These are phyloP conservation scores for Maudiozyma humilis DNA, from an alignment of 1,139 yeast genomes.

Conservation along the genomic window DNA sequence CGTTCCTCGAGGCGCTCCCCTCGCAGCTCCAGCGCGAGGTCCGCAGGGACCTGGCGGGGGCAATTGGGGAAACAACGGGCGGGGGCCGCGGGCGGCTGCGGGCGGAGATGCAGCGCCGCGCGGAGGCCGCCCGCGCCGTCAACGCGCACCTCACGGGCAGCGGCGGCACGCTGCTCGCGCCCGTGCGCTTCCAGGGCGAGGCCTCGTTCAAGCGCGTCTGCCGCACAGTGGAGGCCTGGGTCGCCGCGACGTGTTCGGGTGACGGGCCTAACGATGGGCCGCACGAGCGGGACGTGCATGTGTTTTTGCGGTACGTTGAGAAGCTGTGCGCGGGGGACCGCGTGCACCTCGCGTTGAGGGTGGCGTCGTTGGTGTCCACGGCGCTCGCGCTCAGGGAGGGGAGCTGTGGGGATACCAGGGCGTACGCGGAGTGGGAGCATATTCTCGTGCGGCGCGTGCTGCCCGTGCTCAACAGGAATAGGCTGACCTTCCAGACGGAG, in stretches of 20 bases:
- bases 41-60: too few relatives aligned
- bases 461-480: conserved; percentile 23
- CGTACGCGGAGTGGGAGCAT: conserved; percentile 29
- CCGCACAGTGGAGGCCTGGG: conserved; percentile 41
- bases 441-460: conserved; percentile 19
- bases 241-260: conserved; percentile 34
- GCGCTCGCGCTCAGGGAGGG: conserved; percentile 16
- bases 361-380: conserved; percentile 19
- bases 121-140: conserved; percentile 25
- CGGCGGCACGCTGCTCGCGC: conserved; percentile 26
- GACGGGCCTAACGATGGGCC: too few relatives aligned
- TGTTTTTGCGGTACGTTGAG: conserved; percentile 32
- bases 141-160: conserved; percentile 22
- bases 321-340: conserved; percentile 21
- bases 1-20: too few relatives aligned
- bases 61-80: too few relatives aligned
- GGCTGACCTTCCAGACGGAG: conserved; percentile 19
- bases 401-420: conserved; percentile 9
- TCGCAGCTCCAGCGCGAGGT: too few relatives aligned
- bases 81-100: too few relatives aligned
- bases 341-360: conserved; percentile 19
- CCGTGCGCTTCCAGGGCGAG: conserved; percentile 35
- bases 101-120: conserved; percentile 25
- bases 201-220: conserved; percentile 34
- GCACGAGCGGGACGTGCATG: conserved; percentile 46